These are phyloP conservation scores for Aspergillus sp. DNA, from an alignment of 2,329 filamentous ascomycete genomes.

Conservation along the genomic window DNA sequence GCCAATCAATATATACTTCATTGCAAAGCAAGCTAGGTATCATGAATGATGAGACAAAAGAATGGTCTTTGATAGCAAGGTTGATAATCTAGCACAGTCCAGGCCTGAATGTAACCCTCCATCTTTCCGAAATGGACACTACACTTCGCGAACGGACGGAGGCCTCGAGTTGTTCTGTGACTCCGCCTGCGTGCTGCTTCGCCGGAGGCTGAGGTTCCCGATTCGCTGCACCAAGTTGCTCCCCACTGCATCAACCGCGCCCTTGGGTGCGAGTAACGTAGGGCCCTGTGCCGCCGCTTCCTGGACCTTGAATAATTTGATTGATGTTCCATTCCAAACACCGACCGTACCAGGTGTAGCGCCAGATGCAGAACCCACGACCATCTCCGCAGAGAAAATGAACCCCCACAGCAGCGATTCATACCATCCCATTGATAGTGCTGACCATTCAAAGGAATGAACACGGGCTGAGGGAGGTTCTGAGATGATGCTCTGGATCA, in stretches of 20 bases:
- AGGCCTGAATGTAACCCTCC: not conserved
- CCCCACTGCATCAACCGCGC: slow-evolving; percentile 90
- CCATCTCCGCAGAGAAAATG: slow-evolving; percentile 88
- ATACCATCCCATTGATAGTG: slow-evolving; percentile 90
- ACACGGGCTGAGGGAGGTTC: slow-evolving; percentile 76
- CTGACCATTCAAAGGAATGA: slow-evolving; percentile 94
- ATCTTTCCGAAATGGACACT: slow-evolving; percentile 7
- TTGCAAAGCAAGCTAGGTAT: slow-evolving; percentile 25
- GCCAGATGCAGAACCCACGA: slow-evolving; percentile 52
- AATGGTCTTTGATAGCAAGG: slow-evolving; percentile 19
- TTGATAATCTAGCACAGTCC: slow-evolving; percentile 7
- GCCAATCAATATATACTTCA: slow-evolving; percentile 9
- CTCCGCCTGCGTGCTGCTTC: slow-evolving; percentile 38
- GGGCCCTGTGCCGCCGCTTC: slow-evolving; percentile 80
- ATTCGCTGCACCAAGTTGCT: slow-evolving; percentile 87
- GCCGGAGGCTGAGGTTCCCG: slow-evolving; percentile 72
- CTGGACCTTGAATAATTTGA: slow-evolving; percentile 88
- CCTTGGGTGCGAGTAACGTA: slow-evolving; percentile 79
- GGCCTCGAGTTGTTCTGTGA: slow-evolving; percentile 33
- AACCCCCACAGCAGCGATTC: slow-evolving; percentile 93
- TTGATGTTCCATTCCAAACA: slow-evolving; percentile 88
- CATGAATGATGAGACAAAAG: slow-evolving; percentile 25
- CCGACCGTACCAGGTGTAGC: slow-evolving; percentile 80
- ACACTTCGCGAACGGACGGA: slow-evolving; percentile 44
- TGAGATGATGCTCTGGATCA: slow-evolving; percentile 67